Base-by-base conservation (phyloP, 768 basidiomycete genomes). In the Saitozyma podzolica region DNA sequence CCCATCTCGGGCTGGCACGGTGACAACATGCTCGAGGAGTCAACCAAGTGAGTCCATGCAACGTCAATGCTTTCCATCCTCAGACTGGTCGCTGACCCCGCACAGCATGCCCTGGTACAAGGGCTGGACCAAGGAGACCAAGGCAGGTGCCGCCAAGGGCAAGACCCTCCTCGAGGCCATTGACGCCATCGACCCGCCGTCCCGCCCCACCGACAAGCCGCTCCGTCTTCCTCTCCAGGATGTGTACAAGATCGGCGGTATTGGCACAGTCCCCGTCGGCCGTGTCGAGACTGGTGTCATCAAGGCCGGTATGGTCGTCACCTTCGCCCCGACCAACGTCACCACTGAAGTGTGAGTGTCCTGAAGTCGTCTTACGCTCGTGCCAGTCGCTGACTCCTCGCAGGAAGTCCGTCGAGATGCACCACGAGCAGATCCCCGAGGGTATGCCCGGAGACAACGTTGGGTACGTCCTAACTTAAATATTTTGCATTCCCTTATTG, bases 181-280 rank as follows among this genome's bases (percentile, higher is more conserved):
- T 76, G 96, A 99, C 78, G 93, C 94, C 82, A 99, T 99, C 79
- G 96, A 99, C 80, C 93, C 96, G 79, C 96, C 96, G 68, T 82
- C 84, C 72, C 92, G 96, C 82, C 96, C 96, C 68, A 89, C 90
- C 80, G 96, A 99, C 85, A 98, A 97, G 86, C 95, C 96, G 75
- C 96, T 99, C 84, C 94, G 96, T 84, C 94, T 99, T 73, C 93
- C 95, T 77, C 92, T 96, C 82, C 95, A 99, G 88, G 96, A 99
- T 87, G 96, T 99, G 80, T 98, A 99, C 92, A 99, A 99, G 87
- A 99, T 99, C 78, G 96, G 96, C 84, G 96, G 96, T 92, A 99
- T 99, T 73, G 96, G 96, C 73, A 99, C 96, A 76, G 96, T 99
- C 79, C 96, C 96, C 81, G 96, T 99, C 84, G 96, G 96, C 82